Evolutionary conservation across 1,139 yeast genomes (phyloP).

Genomic region (Scheffersomyces parashehatae): DNA sequence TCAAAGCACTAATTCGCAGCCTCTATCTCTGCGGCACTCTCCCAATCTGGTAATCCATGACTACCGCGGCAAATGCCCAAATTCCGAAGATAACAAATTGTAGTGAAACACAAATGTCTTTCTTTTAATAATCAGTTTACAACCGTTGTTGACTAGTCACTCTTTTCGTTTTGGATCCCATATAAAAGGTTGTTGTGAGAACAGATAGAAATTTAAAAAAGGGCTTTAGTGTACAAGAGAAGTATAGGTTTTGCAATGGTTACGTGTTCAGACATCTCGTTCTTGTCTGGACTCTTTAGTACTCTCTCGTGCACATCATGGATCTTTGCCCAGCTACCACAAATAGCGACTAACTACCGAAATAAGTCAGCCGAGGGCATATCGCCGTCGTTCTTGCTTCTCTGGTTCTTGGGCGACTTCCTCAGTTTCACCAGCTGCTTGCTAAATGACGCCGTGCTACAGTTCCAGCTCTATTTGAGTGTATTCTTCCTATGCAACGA

Average conservation of each 20-base stretch:
- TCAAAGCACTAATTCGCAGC: too few species aligned
- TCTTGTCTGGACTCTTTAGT: slow-evolving; percentile 32
- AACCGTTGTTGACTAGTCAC: too few species aligned
- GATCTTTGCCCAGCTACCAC: slow-evolving; percentile 89
- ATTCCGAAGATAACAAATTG: too few species aligned
- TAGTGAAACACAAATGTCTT: too few species aligned
- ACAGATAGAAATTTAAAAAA: too few species aligned
- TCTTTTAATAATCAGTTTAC: too few species aligned
- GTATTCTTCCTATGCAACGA: slow-evolving; percentile 77
- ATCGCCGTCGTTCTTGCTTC: slow-evolving; percentile 68
- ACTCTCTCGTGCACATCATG: slow-evolving; percentile 51
- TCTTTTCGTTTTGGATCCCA: too few species aligned
- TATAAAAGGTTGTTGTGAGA: too few species aligned
- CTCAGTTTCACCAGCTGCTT: slow-evolving; percentile 80
- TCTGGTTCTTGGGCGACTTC: slow-evolving; percentile 87
- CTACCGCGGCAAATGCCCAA: too few species aligned
- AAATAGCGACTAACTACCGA: slow-evolving; percentile 70
- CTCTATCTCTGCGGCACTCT: too few species aligned
- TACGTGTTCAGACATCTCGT: slow-evolving; percentile 15
- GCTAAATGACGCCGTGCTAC: slow-evolving; percentile 66
- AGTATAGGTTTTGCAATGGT: slow-evolving; percentile 8
- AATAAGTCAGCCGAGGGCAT: slow-evolving; percentile 85
- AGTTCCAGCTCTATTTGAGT: slow-evolving; percentile 76
- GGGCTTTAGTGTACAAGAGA: too few species aligned
- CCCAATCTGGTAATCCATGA: too few species aligned